Evolutionary conservation across 1,284 basidiomycete genomes (phyloP).

Genomic region (Cryptococcus amylolentus): DNA sequence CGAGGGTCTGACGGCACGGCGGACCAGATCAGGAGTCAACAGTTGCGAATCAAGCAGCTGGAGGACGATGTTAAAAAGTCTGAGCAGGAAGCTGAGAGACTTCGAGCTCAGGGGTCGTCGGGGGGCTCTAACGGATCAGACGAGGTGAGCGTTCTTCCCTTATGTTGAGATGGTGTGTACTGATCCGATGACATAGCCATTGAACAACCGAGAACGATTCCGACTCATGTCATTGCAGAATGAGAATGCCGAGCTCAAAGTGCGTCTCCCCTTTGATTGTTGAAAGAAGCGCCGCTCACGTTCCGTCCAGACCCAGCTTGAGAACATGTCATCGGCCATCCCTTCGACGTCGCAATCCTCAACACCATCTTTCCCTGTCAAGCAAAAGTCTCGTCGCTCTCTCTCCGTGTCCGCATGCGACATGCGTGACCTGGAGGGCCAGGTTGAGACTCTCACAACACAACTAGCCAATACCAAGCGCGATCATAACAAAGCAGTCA

Average conservation of each 20-base stretch:
- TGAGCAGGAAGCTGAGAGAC: conserved; percentile 28
- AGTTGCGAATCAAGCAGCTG: conserved; percentile 26
- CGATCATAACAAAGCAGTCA: conserved; percentile 43
- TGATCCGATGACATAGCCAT: conserved; percentile 5
- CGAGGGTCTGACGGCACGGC: conserved; percentile 10
- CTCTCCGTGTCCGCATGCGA: conserved; percentile 26
- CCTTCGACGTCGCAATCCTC: not conserved
- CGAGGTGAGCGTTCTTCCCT: conserved; percentile 11
- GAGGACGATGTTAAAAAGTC: conserved; percentile 25
- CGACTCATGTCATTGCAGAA: conserved; percentile 27
- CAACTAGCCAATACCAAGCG: conserved; percentile 31
- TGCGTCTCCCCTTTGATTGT: conserved; percentile 8
- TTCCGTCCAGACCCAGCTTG: not conserved
- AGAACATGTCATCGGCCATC: not conserved
- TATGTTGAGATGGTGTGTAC: not conserved
- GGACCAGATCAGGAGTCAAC: conserved; percentile 8
- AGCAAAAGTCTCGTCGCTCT: not conserved
- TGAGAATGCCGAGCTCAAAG: conserved; percentile 30
- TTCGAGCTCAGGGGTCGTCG: conserved; percentile 12
- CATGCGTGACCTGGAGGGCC: conserved; percentile 24
- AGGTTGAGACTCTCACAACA: conserved; percentile 27
- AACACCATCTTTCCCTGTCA: not conserved
- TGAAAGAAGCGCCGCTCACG: not conserved
- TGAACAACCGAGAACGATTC: conserved; percentile 15
- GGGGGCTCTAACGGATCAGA: conserved; percentile 9